Conservation (phyloP, 306 rosid species). For the Calophaca sinica region DNA sequence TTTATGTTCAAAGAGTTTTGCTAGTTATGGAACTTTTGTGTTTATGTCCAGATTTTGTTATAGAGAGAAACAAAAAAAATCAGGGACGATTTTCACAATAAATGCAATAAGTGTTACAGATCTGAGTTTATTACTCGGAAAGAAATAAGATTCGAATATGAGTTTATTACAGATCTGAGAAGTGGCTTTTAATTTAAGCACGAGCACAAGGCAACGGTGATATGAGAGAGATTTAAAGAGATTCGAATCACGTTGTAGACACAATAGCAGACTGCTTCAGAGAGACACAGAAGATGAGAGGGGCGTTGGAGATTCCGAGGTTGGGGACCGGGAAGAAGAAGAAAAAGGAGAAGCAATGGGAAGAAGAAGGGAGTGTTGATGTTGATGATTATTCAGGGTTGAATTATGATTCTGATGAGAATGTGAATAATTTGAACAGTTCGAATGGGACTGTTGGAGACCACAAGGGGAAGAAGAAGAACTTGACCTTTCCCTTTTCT, state of each 20-base stretch:
- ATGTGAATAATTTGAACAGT: no score
- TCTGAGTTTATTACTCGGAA: constrained; percentile 23
- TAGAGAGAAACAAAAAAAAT: not conserved
- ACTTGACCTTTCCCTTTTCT: no score
- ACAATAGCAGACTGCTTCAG: not conserved
- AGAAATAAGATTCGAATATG: constrained; percentile 6
- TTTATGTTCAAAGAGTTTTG: not conserved
- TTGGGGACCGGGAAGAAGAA: no score
- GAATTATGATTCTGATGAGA: no score
- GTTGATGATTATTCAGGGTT: no score
- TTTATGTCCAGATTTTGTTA: not conserved
- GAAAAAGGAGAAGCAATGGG: no score
- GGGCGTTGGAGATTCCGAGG: no score
- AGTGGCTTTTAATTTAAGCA: no score
- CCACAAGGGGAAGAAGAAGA: no score
- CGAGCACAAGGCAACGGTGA: not conserved
- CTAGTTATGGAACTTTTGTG: not conserved
- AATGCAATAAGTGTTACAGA: constrained; percentile 46
- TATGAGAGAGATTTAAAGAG: constrained; percentile 21
- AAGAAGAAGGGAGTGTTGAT: no score
- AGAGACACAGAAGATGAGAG: not conserved
- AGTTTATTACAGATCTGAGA: no score
- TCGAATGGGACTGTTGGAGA: no score
- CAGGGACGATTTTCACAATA: not conserved
- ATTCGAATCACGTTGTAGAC: not conserved